phyloP scores from a whole-genome alignment of 2,329 filamentous ascomycete species.

The Exophiala spinifera region DNA sequence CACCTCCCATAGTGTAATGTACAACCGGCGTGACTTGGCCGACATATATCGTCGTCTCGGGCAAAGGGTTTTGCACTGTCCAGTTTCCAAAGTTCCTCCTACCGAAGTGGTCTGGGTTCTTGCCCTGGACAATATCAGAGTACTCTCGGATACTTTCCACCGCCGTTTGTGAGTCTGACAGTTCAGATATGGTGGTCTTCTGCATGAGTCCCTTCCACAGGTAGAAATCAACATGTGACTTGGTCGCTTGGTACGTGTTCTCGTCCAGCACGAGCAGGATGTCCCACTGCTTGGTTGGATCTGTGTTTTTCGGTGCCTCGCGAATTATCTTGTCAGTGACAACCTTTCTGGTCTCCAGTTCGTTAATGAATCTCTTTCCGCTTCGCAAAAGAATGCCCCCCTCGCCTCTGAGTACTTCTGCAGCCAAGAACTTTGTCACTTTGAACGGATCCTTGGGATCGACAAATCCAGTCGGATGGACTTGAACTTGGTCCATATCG shows the following conservation, averaged over 20 bases:
- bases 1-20: slow-evolving; percentile 67
- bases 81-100: slow-evolving; percentile 56
- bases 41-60: slow-evolving; percentile 55
- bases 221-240: slow-evolving; percentile 61
- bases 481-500: slow-evolving; percentile 55
- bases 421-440: slow-evolving; percentile 60
- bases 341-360: slow-evolving; percentile 58
- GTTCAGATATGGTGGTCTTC: slow-evolving; percentile 54
- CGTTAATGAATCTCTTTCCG: slow-evolving; percentile 59
- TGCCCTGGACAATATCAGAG: slow-evolving; percentile 43
- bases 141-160: slow-evolving; percentile 51
- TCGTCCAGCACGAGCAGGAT: slow-evolving; percentile 59
- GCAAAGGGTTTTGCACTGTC: slow-evolving; percentile 47
- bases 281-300: slow-evolving; percentile 53
- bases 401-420: slow-evolving; percentile 61
- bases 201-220: slow-evolving; percentile 59
- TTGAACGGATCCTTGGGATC: slow-evolving; percentile 49
- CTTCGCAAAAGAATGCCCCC: slow-evolving; percentile 55
- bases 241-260: slow-evolving; percentile 51
- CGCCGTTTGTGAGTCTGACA: slow-evolving; percentile 38
- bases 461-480: slow-evolving; percentile 64
- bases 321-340: slow-evolving; percentile 52
- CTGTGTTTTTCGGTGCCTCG: slow-evolving; percentile 27
- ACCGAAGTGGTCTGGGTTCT: slow-evolving; percentile 45
- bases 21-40: slow-evolving; percentile 61